Conservation (phyloP, 106 monocot species). For the Apostasia ramifera region DNA sequence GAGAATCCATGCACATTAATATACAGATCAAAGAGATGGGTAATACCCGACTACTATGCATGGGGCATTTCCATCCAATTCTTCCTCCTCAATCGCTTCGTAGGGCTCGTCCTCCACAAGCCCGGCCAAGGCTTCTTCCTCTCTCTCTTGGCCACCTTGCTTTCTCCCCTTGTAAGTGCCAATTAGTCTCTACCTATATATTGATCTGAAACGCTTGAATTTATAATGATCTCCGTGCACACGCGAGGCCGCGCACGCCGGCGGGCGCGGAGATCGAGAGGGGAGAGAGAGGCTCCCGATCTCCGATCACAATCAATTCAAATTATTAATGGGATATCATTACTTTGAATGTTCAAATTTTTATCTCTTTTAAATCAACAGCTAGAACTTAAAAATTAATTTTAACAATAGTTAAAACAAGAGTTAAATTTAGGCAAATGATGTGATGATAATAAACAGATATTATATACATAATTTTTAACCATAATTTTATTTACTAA, state of each 20-base stretch:
- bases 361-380: neutral
- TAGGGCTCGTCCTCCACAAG: neutral
- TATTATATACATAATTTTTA: no score
- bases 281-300: no score
- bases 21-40: neutral
- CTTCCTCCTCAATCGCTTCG: neutral
- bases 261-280: no score
- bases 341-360: neutral
- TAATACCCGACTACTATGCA: neutral
- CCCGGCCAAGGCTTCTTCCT: neutral
- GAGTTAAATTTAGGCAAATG: no score
- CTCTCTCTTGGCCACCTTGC: neutral
- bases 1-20: neutral
- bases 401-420: no score
- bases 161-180: neutral
- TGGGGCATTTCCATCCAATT: neutral
- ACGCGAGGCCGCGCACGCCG: no score
- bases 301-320: no score
- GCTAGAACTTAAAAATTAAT: no score
- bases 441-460: no score
- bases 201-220: neutral
- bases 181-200: neutral
- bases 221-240: neutral
- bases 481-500: no score
- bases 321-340: neutral